Base-by-base conservation (phyloP, 768 basidiomycete genomes). In the Lentinula lateritia region DNA sequence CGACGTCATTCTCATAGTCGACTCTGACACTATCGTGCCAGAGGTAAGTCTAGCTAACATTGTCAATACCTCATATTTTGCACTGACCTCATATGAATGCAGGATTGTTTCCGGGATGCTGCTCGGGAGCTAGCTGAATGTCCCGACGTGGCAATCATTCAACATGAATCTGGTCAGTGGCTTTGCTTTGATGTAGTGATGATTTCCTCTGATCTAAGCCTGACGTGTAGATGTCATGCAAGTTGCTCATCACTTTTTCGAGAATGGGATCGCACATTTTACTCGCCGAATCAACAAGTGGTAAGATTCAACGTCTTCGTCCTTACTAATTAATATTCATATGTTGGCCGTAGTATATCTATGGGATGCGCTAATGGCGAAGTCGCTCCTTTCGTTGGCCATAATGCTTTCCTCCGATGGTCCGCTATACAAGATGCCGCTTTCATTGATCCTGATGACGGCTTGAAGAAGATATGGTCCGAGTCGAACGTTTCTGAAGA, bases 361-460 rank as follows among this genome's bases (percentile, higher is more conserved):
- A 85, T 92, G 81, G 83, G 85, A 15, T 86, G 85, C 66, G 88
- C 90, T 2, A 92, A 92, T 64, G 90, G 90, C 35, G 90, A 92
- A 69, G 83, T 91, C 28, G 87, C 87, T 5, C 90, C 91, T 1
- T 92, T 92, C 66, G 91, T 93, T 59, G 91, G 91, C 3, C 91
- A 93, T 71, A 92, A 93, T 63, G 92, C 92, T 6, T 96, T 95
- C 73, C 78, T 95, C 52, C 85, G 93, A 18, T 95, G 93, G 93
- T 84, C 85, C 2, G 93, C 93, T 1, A 76, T 95, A 23, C 93
- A 95, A 71, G 93, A 95, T 62, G 90, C 91, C 0, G 83, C 89
- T 18, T 90, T 90, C 62, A 70, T 87, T 50, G 90, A 94, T 67
- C 69, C 76, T 4, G 83, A 74, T 5, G 89, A 90, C 68, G 83